These are phyloP conservation scores for Pythium chondricola DNA, from an alignment of 352 stramenopile genomes.

Conservation along the genomic window DNA sequence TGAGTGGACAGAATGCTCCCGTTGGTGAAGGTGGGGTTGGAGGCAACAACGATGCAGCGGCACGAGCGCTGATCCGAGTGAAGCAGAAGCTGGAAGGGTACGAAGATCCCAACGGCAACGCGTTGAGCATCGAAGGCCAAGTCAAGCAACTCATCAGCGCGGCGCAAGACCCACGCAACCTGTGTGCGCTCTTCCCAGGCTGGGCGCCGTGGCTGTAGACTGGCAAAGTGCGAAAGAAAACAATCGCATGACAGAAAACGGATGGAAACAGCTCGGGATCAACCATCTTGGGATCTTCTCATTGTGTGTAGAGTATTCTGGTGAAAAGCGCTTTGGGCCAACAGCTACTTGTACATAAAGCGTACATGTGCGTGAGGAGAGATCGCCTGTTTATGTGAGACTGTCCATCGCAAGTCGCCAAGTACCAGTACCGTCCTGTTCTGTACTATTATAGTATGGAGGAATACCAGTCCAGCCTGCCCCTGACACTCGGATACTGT, in stretches of 20 bases:
- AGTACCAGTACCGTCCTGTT: too few species aligned
- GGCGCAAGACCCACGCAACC: conserved; percentile 93
- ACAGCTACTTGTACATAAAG: too few species aligned
- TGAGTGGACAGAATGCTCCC: not conserved
- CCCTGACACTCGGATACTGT: too few species aligned
- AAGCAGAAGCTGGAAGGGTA: conserved; percentile 98
- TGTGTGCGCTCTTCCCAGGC: conserved; percentile 93
- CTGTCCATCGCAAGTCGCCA: too few species aligned
- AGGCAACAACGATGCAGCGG: conserved; percentile 81
- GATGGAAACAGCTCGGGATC: not conserved
- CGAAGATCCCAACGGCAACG: conserved; percentile 94
- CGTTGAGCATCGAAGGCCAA: conserved; percentile 96
- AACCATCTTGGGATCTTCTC: not conserved
- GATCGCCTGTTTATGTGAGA: too few species aligned
- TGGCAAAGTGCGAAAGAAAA: not conserved
- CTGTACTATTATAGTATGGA: too few species aligned
- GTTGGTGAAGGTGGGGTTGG: conserved; percentile 4
- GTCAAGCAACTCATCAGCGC: conserved; percentile 97
- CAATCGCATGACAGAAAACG: not conserved
- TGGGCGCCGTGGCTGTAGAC: conserved; percentile 94
- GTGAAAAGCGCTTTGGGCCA: too few species aligned
- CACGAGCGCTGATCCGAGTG: conserved; percentile 93
- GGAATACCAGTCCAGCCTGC: too few species aligned
- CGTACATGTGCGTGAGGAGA: too few species aligned
- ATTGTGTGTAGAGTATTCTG: conserved; percentile 5